Evolutionary conservation across 176 grass and related monocot species (phyloP), one percentile per base, ranked within the genome.

Genomic region (Zizania latifolia): DNA sequence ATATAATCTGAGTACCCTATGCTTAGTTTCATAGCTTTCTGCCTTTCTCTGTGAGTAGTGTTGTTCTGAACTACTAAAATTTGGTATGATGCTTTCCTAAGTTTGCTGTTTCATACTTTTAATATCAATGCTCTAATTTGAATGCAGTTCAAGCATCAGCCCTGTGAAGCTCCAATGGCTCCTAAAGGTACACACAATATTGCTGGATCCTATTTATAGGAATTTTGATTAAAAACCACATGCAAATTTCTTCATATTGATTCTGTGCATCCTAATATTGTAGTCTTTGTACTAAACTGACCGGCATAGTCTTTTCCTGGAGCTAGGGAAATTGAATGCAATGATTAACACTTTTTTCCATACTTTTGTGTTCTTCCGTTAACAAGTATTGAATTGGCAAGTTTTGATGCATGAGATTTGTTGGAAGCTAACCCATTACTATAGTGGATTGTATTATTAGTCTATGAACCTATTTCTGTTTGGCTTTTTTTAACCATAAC

Each of bases 111-210:
- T 1, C 2, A 28, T n/a, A 4, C 29, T 40, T 34, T 45, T 82
- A 29, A 77, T 14, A 48, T 21, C 16, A 22, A 33, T 24, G 8
- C 28, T 27, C 54, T 30, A 39, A 16, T 65, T 0, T 65, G 0
- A 2, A 0, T 78, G 48, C 79, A 82, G 67, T 60, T 72, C 50
- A 23, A 77, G 79, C 24, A 9, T 65, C 50, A 53, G 14, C 11
- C 44, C 74, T 27, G 32, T 73, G 85, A 80, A 54, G 62, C 56
- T 21, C 40, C 66, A 55, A 86, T 86, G 84, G 77, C 63, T 75
- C 71, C 77, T 71, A 87, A 87, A 83, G 85, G 85, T 83, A 83
- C 26, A 36, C 13, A 13, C 0, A 19, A 23, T 64, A 3, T 65
- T 32, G 22, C 19, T 7, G 26, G 10, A 24, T 37, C 70, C 8